Conservation (phyloP, 1,139 yeast species). For the Komagataea norvegica region DNA sequence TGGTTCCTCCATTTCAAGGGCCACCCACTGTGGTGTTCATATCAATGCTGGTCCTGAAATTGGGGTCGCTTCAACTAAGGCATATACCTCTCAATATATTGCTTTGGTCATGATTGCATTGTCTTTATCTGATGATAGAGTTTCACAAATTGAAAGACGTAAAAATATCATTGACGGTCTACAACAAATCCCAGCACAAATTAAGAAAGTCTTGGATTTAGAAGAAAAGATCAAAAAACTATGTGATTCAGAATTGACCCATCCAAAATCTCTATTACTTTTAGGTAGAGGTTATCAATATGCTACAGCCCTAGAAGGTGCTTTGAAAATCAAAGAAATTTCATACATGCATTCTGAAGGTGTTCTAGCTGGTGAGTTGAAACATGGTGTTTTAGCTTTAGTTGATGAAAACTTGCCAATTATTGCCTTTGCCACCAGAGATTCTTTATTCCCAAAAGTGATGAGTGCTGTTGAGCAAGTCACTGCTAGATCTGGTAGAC, state of each 20-base stretch:
- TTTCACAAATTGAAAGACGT: conserved; percentile 73
- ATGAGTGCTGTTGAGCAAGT: conserved; percentile 97
- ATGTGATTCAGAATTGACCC: conserved; percentile 67
- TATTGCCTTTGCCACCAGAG: conserved; percentile 96
- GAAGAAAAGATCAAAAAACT: conserved; percentile 71
- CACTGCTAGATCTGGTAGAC: conserved; percentile 95
- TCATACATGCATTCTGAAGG: conserved; percentile 99
- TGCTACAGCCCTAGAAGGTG: conserved; percentile 98
- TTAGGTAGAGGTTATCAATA: conserved; percentile 97
- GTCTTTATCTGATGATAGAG: conserved; percentile 85
- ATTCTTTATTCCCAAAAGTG: conserved; percentile 92
- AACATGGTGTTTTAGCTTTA: conserved; percentile 96
- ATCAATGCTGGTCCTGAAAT: conserved; percentile 99
- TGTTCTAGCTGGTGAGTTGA: conserved; percentile 97
- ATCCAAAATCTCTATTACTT: conserved; percentile 81
- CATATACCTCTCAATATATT: conserved; percentile 96
- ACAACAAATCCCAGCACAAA: conserved; percentile 80
- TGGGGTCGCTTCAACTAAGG: conserved; percentile 99
- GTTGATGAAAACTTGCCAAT: conserved; percentile 94
- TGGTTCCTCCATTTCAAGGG: conserved; percentile 93
- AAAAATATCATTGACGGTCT: conserved; percentile 83
- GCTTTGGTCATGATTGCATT: conserved; percentile 97
- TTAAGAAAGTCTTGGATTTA: conserved; percentile 66
- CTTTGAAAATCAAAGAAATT: conserved; percentile 95
- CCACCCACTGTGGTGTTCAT: conserved; percentile 98